Evolutionary conservation across 345 rosid genomes (phyloP).

Genomic region (Cardiospermum halicacabum): DNA sequence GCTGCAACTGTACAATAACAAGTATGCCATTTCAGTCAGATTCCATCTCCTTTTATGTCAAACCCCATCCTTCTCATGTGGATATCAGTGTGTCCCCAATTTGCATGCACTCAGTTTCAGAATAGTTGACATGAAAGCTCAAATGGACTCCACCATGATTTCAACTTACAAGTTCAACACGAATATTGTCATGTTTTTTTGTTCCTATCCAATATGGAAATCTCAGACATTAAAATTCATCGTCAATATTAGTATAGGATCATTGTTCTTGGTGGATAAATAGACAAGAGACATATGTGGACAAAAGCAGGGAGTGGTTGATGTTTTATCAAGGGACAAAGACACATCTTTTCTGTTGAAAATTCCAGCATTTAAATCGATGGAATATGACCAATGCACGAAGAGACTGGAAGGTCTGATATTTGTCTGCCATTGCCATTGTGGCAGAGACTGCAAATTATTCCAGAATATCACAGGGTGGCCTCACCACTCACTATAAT

Average conservation of each 20-base stretch:
- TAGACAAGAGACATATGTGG: too few relatives aligned
- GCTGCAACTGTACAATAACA: too few relatives aligned
- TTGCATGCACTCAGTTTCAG: neutral
- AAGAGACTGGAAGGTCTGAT: neutral
- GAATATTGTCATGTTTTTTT: too few relatives aligned
- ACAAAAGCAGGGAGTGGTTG: neutral
- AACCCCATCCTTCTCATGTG: neutral
- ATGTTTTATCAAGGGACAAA: neutral
- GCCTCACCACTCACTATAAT: neutral
- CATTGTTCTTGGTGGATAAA: too few relatives aligned
- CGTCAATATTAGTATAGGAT: too few relatives aligned
- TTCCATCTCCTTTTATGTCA: too few relatives aligned
- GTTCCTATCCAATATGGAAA: too few relatives aligned
- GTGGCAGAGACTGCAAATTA: too few relatives aligned
- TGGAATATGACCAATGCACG: neutral
- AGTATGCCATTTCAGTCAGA: too few relatives aligned
- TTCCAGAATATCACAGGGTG: neutral
- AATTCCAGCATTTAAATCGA: neutral
- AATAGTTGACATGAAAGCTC: neutral
- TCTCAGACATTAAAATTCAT: too few relatives aligned
- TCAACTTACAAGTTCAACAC: neutral
- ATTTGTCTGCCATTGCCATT: too few relatives aligned
- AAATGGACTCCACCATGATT: neutral
- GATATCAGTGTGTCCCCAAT: neutral
- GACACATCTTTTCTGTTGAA: neutral